Base-by-base conservation (phyloP, 805 yeast species). In the Jamesozyma hellenica region DNA sequence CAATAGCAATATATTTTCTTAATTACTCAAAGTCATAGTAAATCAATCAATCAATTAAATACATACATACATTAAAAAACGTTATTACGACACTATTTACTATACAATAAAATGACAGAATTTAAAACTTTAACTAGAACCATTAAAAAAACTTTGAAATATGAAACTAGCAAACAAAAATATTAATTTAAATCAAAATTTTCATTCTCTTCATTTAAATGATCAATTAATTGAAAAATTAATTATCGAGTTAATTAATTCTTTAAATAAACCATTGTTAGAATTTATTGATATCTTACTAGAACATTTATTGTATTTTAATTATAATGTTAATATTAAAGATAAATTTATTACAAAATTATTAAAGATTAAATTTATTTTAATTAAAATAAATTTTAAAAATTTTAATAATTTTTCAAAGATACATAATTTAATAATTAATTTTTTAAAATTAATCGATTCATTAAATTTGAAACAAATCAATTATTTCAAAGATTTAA, bases 251-350 rank as follows among this genome's bases (percentile, higher is more conserved):
- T 32, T 53, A 25, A 38, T 47, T 3, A n/a, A 42, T 9, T 52
- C 58, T 1, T 35, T 53, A 13, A 41, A 39, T 11, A 45, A 42
- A 25, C 56, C 61, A 3, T 34, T 49, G 9, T 27, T 45, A n/a
- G 60, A 56, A 34, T 54, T 52, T 33, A 45, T 48, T 15, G 59
- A 56, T 32, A 44, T 46, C 9, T 27, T 56, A 21, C 14, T 41
- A 11, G 45, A 44, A 23, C 21, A 35, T 8, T 25, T 46, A 16
- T 12, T 32, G 15, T 39, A 42, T 25, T 34, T 34, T 4, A 14
- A 19, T n/a, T n/a, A n/a, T n/a, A n/a, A n/a, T n/a, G n/a, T n/a
- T n/a, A n/a, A n/a, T n/a, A n/a, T n/a, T n/a, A 28, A n/a, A 9
- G 21, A n/a, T 9, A 15, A 8, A 17, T 34, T 30, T 28, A 21